Conservation (phyloP, 768 basidiomycete species). For the Pilatotrama ljubarskyi region DNA sequence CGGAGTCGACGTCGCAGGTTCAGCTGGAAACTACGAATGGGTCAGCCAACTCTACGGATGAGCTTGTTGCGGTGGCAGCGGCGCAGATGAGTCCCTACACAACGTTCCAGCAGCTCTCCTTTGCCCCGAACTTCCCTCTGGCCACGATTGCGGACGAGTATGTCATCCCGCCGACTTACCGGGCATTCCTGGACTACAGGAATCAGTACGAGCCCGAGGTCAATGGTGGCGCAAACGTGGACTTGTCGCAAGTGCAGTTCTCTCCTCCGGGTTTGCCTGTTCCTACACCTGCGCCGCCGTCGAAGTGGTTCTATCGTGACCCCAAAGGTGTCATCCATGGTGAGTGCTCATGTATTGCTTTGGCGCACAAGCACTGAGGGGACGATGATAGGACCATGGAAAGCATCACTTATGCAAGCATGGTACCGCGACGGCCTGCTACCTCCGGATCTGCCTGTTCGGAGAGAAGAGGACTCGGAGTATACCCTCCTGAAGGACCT, state of each 20-base stretch:
- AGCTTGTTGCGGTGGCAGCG: slow-evolving; percentile 64
- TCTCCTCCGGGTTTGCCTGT: slow-evolving; percentile 79
- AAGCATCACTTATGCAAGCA: slow-evolving; percentile 81
- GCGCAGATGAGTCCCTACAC: slow-evolving; percentile 82
- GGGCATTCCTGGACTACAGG: slow-evolving; percentile 72
- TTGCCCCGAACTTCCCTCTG: slow-evolving; percentile 86
- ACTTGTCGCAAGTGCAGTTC: slow-evolving; percentile 66
- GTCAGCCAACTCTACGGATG: slow-evolving; percentile 53
- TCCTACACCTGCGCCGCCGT: slow-evolving; percentile 65
- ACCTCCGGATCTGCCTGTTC: slow-evolving; percentile 79
- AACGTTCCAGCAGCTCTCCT: slow-evolving; percentile 87
- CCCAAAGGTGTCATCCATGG: slow-evolving; percentile 81
- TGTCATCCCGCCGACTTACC: slow-evolving; percentile 89
- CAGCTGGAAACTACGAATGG: slow-evolving; percentile 36
- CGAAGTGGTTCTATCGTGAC: slow-evolving; percentile 82
- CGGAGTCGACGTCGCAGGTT: slow-evolving; percentile 23
- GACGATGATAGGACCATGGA: slow-evolving; percentile 77
- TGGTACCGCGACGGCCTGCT: slow-evolving; percentile 87
- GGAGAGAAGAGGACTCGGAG: slow-evolving; percentile 70
- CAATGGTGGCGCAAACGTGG: slow-evolving; percentile 40
- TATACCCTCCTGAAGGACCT: slow-evolving; percentile 74
- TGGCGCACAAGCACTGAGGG: too few species aligned
- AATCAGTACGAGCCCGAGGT: slow-evolving; percentile 59
- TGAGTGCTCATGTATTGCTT: too few species aligned
- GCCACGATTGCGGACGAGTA: slow-evolving; percentile 88